Evolutionary conservation across 495 filamentous ascomycete species (phyloP).

Genomic region (Mycothermus thermophilus): DNA sequence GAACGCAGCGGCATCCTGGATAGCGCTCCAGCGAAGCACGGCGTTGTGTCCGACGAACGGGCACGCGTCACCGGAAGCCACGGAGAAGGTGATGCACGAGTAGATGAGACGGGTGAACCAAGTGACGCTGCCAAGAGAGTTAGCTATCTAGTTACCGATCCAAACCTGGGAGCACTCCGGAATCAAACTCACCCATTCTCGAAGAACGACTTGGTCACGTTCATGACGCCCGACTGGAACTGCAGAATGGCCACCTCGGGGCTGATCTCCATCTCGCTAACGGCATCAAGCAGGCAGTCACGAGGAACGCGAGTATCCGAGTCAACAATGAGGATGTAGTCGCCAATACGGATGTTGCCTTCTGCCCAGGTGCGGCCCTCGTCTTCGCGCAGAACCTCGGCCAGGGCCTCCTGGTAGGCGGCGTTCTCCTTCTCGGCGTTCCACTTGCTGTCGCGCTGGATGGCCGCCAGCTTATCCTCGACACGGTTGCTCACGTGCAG

Average conservation of each 20-base stretch:
- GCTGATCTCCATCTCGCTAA: conserved; percentile 65
- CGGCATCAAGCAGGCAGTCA: conserved; percentile 64
- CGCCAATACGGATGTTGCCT: conserved; percentile 64
- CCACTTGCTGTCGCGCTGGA: conserved; percentile 33
- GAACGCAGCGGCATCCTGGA: conserved; percentile 65
- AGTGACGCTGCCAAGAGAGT: conserved; percentile 62
- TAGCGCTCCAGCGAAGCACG: conserved; percentile 62
- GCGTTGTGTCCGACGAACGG: conserved; percentile 78
- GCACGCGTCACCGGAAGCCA: conserved; percentile 68
- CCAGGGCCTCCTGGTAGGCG: conserved; percentile 54
- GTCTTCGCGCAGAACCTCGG: conserved; percentile 52
- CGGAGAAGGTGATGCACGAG: conserved; percentile 60
- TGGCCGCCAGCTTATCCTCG: conserved; percentile 39
- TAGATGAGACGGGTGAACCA: conserved; percentile 81
- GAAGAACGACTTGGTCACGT: conserved; percentile 58
- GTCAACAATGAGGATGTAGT: conserved; percentile 65
- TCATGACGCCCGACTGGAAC: conserved; percentile 74
- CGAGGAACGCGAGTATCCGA: conserved; percentile 62
- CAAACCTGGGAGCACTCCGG: no score
- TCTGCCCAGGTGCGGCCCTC: conserved; percentile 64
- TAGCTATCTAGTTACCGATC: no score
- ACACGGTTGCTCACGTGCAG: conserved; percentile 44
- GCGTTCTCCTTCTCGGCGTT: conserved; percentile 38
- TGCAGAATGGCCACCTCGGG: conserved; percentile 72
- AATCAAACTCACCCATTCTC: no score